phyloP scores from a whole-genome alignment of 2,329 filamentous ascomycete genomes.

The Lasiodiplodia hormozganensis region DNA sequence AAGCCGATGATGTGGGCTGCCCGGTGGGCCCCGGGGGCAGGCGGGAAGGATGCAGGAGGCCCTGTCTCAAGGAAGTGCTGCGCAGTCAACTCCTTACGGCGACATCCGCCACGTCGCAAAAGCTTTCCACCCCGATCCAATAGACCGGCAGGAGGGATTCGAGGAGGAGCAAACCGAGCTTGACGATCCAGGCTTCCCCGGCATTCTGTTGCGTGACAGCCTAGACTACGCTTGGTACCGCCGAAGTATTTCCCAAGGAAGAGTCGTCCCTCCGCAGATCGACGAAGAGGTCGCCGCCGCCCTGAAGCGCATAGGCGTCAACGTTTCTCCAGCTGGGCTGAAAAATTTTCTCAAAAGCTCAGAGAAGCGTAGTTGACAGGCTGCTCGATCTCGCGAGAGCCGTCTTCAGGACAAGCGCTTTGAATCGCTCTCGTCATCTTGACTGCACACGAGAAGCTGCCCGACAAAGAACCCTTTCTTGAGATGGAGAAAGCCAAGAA shows the following conservation, averaged over 20 bases:
- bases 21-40: too few species aligned
- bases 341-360: constrained; percentile 34
- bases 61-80: too few species aligned
- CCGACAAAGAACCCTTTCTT: too few species aligned
- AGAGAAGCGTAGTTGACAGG: constrained; percentile 35
- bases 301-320: constrained; percentile 37
- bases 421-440: too few species aligned
- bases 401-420: constrained; percentile 25
- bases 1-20: too few species aligned
- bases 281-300: constrained; percentile 40
- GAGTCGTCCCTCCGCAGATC: constrained; percentile 35
- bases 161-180: constrained; percentile 34
- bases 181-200: constrained; percentile 35
- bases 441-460: too few species aligned
- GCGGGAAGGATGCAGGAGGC: too few species aligned
- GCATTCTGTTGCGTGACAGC: constrained; percentile 16
- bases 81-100: neutral
- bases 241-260: too few species aligned
- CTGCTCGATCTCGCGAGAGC: constrained; percentile 42
- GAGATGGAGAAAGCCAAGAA: too few species aligned
- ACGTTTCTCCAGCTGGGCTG: constrained; percentile 33
- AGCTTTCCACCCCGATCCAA: constrained; percentile 37
- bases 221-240: too few species aligned
- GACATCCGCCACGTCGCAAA: constrained; percentile 39
- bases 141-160: constrained; percentile 34